Conservation (phyloP, 495 filamentous ascomycete genomes). For the Penicillium paradoxum region DNA sequence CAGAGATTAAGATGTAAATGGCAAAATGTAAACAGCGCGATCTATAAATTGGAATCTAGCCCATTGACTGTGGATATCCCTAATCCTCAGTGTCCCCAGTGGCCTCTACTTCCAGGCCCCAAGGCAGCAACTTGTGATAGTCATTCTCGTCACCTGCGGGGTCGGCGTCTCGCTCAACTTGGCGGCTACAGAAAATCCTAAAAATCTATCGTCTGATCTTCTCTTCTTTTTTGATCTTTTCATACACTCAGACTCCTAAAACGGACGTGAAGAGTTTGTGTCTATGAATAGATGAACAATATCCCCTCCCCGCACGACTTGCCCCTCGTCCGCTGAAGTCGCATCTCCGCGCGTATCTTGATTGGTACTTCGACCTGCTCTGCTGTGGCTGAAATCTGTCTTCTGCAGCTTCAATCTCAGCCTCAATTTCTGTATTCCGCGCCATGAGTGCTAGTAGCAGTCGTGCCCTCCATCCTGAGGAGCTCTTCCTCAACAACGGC, state of each 20-base stretch:
- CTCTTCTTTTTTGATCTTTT: conserved; percentile 6
- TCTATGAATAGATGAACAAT: conserved; percentile 6
- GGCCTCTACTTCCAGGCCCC: not conserved
- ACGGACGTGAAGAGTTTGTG: not conserved
- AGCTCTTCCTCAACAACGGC: conserved; percentile 63
- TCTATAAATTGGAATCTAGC: no score
- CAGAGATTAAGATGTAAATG: not conserved
- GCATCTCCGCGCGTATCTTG: conserved; percentile 16
- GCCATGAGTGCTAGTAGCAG: conserved; percentile 40
- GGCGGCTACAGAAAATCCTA: conserved; percentile 9
- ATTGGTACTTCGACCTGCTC: conserved; percentile 8
- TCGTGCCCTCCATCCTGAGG: conserved; percentile 56
- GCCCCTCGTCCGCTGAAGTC: not conserved
- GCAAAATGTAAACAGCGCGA: not conserved
- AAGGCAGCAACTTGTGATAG: conserved; percentile 16
- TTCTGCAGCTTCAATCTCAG: conserved; percentile 13
- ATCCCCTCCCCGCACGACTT: conserved; percentile 5
- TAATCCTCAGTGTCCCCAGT: no score
- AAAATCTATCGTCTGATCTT: conserved; percentile 2
- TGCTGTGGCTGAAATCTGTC: conserved; percentile 12
- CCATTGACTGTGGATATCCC: no score
- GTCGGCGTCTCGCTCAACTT: conserved; percentile 22
- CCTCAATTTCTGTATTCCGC: conserved; percentile 1
- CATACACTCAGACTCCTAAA: not conserved
- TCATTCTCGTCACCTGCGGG: conserved; percentile 21